phyloP scores from a whole-genome alignment of 73 alveolate species.

The Paramecium tetraurelia region DNA sequence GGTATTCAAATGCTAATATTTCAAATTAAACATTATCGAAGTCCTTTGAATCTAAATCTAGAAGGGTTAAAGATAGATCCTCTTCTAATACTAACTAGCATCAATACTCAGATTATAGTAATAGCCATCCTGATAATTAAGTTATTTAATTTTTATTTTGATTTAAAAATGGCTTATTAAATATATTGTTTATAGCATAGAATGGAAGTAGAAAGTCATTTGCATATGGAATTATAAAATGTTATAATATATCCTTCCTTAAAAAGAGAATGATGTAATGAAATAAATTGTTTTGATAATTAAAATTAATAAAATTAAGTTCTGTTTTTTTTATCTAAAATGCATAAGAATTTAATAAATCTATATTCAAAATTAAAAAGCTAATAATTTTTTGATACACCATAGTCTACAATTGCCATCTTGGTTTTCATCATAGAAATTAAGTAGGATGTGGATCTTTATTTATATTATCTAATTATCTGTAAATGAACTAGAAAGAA shows the following conservation, averaged over 20 bases:
- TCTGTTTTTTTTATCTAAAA: too few relatives aligned
- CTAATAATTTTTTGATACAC: neutral
- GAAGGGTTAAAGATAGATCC: neutral
- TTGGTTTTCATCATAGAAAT: neutral
- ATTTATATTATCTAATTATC: neutral
- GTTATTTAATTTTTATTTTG: neutral
- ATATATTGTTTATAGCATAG: neutral
- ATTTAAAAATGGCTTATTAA: neutral
- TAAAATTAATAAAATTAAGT: too few relatives aligned
- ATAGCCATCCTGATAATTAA: neutral
- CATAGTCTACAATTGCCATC: neutral
- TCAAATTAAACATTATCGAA: neutral
- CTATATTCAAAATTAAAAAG: neutral
- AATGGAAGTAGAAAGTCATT: too few relatives aligned
- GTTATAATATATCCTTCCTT: neutral
- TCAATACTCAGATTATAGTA: neutral
- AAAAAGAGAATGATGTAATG: too few relatives aligned
- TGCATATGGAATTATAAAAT: too few relatives aligned
- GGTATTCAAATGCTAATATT: neutral
- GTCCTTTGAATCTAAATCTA: neutral
- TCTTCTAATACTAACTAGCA: neutral
- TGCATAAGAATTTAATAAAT: neutral
- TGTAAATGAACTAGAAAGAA: neutral
- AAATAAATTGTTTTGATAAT: neutral
- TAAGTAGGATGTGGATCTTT: neutral